Base-by-base conservation (phyloP, 164 flowering plant species). In the Magnolia sinica region DNA sequence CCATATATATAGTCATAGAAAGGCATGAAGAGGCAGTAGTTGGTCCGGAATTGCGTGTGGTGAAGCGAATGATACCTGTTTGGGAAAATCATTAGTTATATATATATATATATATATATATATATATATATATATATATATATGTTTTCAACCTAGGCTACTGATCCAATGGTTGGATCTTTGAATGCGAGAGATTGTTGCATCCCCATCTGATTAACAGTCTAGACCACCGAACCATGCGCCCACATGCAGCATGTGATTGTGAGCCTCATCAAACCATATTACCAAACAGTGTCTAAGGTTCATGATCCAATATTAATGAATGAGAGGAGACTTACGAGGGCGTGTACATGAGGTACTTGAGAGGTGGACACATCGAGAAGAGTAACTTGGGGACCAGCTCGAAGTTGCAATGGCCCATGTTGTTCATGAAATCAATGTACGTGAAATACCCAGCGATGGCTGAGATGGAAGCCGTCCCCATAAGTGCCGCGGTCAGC, bases 401-500 rank as follows among this genome's bases (percentile, higher is more conserved):
- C 82, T 89, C 92, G 63, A 87, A 87, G 72, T 89, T 89, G 83
- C 92, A 89, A 65, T 89, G 92, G 0, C 91, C 91, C 84, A 89
- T 49, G 73, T 86, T 86, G 84, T 89, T 89, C 90, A 89, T 86
- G 68, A 85, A 72, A 77, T 89, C 92, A 31, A 87, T 74, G 66
- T 78, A 87, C 13, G 87, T 84, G 1, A 83, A 7, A 29, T 89
- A 89, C 2, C 64, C 78, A 22, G 37, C 22, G 0, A 84, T 1
- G 0, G 82, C 75, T 6, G 22, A 69, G 0, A 85, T 52, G 0
- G 92, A 89, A 11, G 11, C 70, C 5, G 77, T 82, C 23, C 80
- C 76, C 7, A 76, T 81, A 2, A 63, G 37, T 3, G 70, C 1
- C 27, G 64, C 52, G 3, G 78, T 20, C 4, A 82, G 2, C 24